A percentile compares a stretch with the other conserved stretches of the same genome.
These are phyloP conservation scores for Diaporthe capsici DNA, from an alignment of 2,329 filamentous ascomycete species.

Conservation along the genomic window DNA sequence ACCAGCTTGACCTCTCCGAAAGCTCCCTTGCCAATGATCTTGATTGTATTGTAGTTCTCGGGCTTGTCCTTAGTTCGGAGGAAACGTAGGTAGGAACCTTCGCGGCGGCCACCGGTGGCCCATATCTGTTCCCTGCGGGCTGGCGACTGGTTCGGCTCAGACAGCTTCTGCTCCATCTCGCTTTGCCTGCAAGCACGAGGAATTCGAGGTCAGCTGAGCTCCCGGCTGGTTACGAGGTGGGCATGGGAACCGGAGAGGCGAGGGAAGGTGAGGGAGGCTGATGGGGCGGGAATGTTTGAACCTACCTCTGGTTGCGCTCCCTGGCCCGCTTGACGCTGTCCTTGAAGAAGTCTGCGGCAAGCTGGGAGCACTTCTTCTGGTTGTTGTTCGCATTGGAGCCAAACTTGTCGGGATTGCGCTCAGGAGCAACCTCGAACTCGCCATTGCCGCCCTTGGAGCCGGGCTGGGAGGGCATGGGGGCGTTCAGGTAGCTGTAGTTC, in stretches of 20 bases:
- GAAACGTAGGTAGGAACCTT: slow-evolving; percentile 94
- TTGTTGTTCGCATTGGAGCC: slow-evolving; percentile 76
- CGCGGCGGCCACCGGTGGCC: slow-evolving; percentile 86
- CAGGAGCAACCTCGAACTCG: slow-evolving; percentile 84
- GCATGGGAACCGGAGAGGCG: not conserved
- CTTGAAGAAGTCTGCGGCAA: slow-evolving; percentile 95
- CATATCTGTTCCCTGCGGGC: slow-evolving; percentile 87
- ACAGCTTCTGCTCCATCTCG: slow-evolving; percentile 89
- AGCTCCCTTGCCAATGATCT: slow-evolving; percentile 98
- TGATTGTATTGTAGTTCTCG: slow-evolving; percentile 94
- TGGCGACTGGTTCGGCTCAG: slow-evolving; percentile 81
- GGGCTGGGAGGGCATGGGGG: slow-evolving; percentile 74
- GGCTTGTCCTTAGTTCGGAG: slow-evolving; percentile 93
- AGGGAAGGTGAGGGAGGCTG: not conserved
- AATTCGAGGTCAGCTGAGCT: not conserved
- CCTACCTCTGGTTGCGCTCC: slow-evolving; percentile 93
- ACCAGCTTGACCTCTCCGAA: slow-evolving; percentile 99
- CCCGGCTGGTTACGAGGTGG: not conserved
- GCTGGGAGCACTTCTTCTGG: slow-evolving; percentile 77
- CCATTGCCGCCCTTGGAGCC: slow-evolving; percentile 66
- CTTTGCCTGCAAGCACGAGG: slow-evolving; percentile 75
- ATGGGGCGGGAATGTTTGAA: not conserved
- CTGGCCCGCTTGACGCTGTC: slow-evolving; percentile 97
- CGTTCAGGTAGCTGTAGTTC: slow-evolving; percentile 76
- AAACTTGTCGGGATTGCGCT: slow-evolving; percentile 88